Conservation (phyloP, 2,329 filamentous ascomycete species). For the Neobulgaria alba region DNA sequence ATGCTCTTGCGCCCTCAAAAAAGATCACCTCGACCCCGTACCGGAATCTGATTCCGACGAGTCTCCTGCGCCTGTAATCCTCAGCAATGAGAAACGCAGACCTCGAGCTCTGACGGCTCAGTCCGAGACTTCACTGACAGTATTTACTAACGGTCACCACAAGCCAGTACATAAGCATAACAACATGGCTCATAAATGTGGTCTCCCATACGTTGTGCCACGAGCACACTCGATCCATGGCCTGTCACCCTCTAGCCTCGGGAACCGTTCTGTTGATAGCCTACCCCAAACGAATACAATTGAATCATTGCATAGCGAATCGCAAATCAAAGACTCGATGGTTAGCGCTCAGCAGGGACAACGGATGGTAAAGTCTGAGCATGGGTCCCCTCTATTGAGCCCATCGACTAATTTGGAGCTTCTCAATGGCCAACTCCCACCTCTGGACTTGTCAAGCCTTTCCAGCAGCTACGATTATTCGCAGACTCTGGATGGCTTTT, state of each 20-base stretch:
- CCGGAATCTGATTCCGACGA: conserved; percentile 54
- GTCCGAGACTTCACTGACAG: conserved; percentile 48
- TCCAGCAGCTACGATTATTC: conserved; percentile 37
- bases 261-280: conserved; percentile 39
- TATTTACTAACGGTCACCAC: conserved; percentile 57
- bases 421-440: conserved; percentile 44
- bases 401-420: conserved; percentile 38
- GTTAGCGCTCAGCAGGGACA: conserved; percentile 32
- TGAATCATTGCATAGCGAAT: conserved; percentile 31
- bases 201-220: conserved; percentile 49
- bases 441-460: conserved; percentile 48
- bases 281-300: conserved; percentile 34
- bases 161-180: conserved; percentile 53
- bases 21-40: conserved; percentile 54
- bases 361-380: conserved; percentile 51
- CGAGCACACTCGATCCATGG: conserved; percentile 48
- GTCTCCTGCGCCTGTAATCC: conserved; percentile 35
- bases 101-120: conserved; percentile 54
- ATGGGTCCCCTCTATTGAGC: conserved; percentile 49
- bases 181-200: conserved; percentile 51
- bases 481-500: conserved; percentile 43
- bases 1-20: conserved; percentile 58
- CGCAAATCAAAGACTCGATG: conserved; percentile 31
- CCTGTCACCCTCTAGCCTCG: conserved; percentile 39
- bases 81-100: conserved; percentile 35